A percentile compares a stretch with the other conserved stretches of the same genome.
phyloP scores from a whole-genome alignment of 164 flowering plant species.

The Santalum album region DNA sequence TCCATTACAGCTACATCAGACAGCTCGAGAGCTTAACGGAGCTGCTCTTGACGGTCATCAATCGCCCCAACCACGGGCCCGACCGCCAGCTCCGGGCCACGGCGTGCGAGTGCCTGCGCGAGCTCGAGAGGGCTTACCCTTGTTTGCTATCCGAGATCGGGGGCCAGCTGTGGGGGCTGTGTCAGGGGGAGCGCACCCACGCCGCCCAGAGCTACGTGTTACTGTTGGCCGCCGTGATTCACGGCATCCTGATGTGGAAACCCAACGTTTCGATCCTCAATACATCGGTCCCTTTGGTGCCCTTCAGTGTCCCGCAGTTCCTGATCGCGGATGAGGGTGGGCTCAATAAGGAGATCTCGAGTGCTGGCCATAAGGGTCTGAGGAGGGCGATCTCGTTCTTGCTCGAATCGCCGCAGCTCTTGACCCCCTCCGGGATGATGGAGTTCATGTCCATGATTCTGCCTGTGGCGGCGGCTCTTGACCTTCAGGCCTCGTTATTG shows the following conservation, averaged over 20 bases:
- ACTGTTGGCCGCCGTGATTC: constrained; percentile 44
- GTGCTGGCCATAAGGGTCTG: constrained; percentile 54
- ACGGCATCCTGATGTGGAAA: constrained; percentile 33
- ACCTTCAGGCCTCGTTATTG: constrained; percentile 80
- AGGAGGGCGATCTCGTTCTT: constrained; percentile 75
- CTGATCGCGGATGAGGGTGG: constrained; percentile 15
- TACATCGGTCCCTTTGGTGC: constrained; percentile 60
- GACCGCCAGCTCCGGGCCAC: constrained; percentile 71
- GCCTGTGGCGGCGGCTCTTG: constrained; percentile 53
- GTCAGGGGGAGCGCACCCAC: constrained; percentile 90
- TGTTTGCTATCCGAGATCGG: constrained; percentile 55
- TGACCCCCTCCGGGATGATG: constrained; percentile 71
- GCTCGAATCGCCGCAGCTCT: constrained; percentile 60
- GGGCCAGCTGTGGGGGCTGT: constrained; percentile 72
- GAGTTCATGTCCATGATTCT: constrained; percentile 63
- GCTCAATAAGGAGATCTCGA: constrained; percentile 18
- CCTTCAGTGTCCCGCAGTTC: constrained; percentile 59
- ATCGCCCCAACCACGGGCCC: constrained; percentile 74
- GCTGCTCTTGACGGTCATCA: constrained; percentile 49
- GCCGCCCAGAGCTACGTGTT: constrained; percentile 66
- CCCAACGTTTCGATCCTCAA: constrained; percentile 25
- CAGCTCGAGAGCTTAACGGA: constrained; percentile 42
- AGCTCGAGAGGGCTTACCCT: constrained; percentile 63
- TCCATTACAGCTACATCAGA: constrained; percentile 3
- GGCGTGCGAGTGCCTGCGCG: constrained; percentile 87